Evolutionary conservation across 164 flowering plant species (phyloP).

Genomic region (Magnolia sinica): DNA sequence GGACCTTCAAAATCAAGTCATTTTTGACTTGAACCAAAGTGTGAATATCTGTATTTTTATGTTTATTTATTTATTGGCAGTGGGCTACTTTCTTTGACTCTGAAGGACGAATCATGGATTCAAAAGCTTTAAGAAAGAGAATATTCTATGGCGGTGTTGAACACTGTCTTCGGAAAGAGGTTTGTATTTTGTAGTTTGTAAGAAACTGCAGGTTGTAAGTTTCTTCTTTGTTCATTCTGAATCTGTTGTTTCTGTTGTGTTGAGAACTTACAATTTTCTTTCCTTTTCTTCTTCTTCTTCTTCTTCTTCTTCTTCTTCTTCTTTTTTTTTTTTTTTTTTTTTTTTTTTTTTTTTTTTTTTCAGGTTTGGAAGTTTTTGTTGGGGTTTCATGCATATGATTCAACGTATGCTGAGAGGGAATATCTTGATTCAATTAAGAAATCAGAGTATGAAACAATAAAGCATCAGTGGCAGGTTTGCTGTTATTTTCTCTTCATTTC

Average conservation of each 20-base stretch:
- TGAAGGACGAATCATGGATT: constrained; percentile 81
- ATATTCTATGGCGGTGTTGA: constrained; percentile 95
- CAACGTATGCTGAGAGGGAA: constrained; percentile 95
- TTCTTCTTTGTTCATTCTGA: not conserved
- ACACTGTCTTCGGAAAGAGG: constrained; percentile 75
- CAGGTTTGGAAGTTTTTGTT: constrained; percentile 86
- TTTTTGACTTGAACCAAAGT: not conserved
- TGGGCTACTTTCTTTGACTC: constrained; percentile 78
- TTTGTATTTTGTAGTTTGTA: constrained; percentile 21
- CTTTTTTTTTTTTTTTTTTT: constrained; percentile 13
- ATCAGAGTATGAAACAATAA: constrained; percentile 75
- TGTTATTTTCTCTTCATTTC: not conserved
- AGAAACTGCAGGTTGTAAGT: not conserved
- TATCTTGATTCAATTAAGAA: constrained; percentile 54
- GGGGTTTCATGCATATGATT: constrained; percentile 76
- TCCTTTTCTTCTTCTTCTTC: not conserved
- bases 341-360: constrained; percentile 11
- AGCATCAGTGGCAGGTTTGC: constrained; percentile 90
- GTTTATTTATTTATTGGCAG: constrained; percentile 28
- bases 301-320: too few species aligned
- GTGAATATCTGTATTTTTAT: not conserved
- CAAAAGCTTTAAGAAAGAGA: constrained; percentile 68
- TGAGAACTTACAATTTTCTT: not conserved
- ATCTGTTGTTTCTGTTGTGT: not conserved
- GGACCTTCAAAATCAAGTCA: not conserved